Evolutionary conservation across 352 stramenopile species (phyloP), one percentile per base, ranked within the genome.

Genomic region (Phytophthora uliginosa): DNA sequence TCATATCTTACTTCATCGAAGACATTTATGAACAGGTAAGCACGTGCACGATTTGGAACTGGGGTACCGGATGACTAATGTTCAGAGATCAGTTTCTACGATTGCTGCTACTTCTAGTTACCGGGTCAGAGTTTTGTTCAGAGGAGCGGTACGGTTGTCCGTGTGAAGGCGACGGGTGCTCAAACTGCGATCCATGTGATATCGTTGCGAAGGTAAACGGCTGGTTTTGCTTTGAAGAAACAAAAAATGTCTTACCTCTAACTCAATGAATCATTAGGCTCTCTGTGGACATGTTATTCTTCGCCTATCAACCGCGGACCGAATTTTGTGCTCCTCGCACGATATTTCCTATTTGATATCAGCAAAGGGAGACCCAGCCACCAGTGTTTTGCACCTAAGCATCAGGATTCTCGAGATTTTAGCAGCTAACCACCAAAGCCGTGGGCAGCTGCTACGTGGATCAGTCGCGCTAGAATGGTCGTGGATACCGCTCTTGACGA

Each of bases 1-100:
- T 69, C 45, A 58, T 81, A 51, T 83, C 76, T 4, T 50, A 81
- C 31, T 83, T 68, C 33, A 79, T 53, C 2, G 76, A 83, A 48
- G 73, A 71, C 33, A 66, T 81, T 52, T 83, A 83, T 28, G 69
- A 79, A 33, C 60, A 79, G 73, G 76, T 83, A 68, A 48, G 61
- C 56, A 24, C 2, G 7, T 9, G 8, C 5, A 45, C 38, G 7
- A 45, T 45, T 45, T 17, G 3, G 47, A 17, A 17, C 28, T 31
- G 8, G 10, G 12, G 40, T 9, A 28, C 47, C 9, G 20, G 20
- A 53, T 53, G 47, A 8, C 47, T 53, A 31, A 53, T 9, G 28
- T 7, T 53, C n/a, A 18, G 47, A 2, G 18, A 2, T 12, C 17
- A 76, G 69, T 59, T 72, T 45, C 48, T 76, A n/a, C 52, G 28